Base-by-base conservation (phyloP, 1,284 basidiomycete species). In the Thecaphora frezii region DNA sequence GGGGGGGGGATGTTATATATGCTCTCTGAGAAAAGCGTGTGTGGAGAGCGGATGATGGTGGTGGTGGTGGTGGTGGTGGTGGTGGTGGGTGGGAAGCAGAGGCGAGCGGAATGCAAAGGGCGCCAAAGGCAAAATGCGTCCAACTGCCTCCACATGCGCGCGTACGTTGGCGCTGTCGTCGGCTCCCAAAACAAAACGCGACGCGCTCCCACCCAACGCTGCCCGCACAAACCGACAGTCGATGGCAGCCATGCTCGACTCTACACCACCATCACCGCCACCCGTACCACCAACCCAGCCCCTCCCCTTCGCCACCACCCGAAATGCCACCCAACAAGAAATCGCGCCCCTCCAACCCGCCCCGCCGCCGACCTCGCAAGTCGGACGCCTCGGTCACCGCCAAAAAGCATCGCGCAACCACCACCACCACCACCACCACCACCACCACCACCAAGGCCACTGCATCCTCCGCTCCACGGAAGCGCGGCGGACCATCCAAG, bases 381-480 rank as follows among this genome's bases (percentile, higher is more conserved):
- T 21, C 24, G 46, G 36, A 59, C 38, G 26, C 52, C 36, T 66
- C 63, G 7, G 51, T 66, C 18, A 54, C 55, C 33, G 55, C 58
- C 19, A 65, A 56, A 2, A 16, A 46, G 2, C 48, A 47, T 3
- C 18, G 46, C 2, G 37, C 49, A 0, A 47, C 58, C 7, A 44
- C 55, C 8, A 43, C 58, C 10, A 46, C 10, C 7, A 13, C 28
- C 5, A 28, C 5, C 7, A 13, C 28, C 28, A 28, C 28, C 28
- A 28, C 28, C 28, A 13, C 28, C 5, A 28, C 5, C 7, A 13
- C 28, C 28, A 28, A 28, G 28, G 28, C 7, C 28, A 28, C n/a
- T n/a, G n/a, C n/a, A n/a, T n/a, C n/a, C n/a, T n/a, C n/a, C n/a
- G n/a, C n/a, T 8, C 44, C 48, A 8, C 53, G 44, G 37, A 50